phyloP scores from a whole-genome alignment of 352 stramenopile species.

The Thalassiosira tumida region DNA sequence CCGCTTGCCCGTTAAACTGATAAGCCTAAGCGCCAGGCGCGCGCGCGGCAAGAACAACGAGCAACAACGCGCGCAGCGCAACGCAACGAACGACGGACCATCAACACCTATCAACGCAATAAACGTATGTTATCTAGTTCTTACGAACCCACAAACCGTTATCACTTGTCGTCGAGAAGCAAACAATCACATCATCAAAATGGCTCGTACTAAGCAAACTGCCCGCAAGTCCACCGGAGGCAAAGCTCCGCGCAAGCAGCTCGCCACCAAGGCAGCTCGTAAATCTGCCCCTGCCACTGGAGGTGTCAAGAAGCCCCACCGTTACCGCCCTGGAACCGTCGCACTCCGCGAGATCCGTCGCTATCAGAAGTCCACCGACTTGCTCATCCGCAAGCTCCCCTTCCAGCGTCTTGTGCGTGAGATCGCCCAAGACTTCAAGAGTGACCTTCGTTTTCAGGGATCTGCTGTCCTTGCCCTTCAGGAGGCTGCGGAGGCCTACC shows the following conservation, averaged over 20 bases:
- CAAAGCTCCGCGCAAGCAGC: neutral
- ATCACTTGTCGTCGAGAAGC: no score
- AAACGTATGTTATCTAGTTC: no score
- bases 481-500: constrained; percentile 91
- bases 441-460: constrained; percentile 92
- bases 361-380: constrained; percentile 93
- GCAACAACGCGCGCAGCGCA: no score
- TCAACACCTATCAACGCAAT: no score
- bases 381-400: constrained; percentile 93
- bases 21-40: no score
- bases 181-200: neutral
- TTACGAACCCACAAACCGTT: no score
- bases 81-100: no score
- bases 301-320: constrained; percentile 91
- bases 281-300: constrained; percentile 89
- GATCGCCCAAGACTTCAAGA: constrained; percentile 92
- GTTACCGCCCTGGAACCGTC: constrained; percentile 87
- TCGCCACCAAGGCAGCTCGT: constrained; percentile 89
- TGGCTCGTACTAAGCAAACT: neutral
- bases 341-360: constrained; percentile 92
- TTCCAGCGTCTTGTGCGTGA: constrained; percentile 93
- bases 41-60: no score
- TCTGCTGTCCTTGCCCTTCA: constrained; percentile 91
- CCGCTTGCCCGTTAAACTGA: no score
- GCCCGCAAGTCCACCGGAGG: neutral